phyloP scores from a whole-genome alignment of 176 grass and related monocot genomes.

The Oryza officinalis region DNA sequence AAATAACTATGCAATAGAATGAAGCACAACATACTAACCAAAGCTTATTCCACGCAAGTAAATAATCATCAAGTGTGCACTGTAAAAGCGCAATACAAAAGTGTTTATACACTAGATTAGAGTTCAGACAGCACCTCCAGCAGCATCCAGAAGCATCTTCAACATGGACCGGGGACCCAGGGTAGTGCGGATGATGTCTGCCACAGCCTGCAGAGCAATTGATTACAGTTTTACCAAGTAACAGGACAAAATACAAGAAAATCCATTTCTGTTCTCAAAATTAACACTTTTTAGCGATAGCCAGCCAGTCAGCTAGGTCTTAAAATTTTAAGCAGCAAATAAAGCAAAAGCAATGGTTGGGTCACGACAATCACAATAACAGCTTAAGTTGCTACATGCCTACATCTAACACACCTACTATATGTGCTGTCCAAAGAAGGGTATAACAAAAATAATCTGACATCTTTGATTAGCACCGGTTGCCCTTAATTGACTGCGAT shows the following conservation, averaged over 20 bases:
- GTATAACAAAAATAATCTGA: not conserved
- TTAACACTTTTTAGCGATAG: not conserved
- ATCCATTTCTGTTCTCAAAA: not conserved
- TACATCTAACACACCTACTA: not conserved
- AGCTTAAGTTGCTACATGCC: not conserved
- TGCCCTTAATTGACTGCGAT: not conserved
- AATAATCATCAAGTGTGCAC: not conserved
- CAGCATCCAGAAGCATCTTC: slow-evolving; percentile 98
- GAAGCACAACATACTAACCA: not conserved
- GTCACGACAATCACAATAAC: not conserved
- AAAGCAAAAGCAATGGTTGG: slow-evolving; percentile 5
- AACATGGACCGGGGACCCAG: slow-evolving; percentile 96
- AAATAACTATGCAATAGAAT: not conserved
- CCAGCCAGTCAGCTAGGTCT: too few relatives aligned
- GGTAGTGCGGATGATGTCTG: slow-evolving; percentile 95
- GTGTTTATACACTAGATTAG: not conserved
- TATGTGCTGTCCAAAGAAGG: not conserved
- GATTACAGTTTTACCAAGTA: not conserved
- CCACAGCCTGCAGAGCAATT: slow-evolving; percentile 68
- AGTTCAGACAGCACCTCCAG: slow-evolving; percentile 57
- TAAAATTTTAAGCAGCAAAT: not conserved
- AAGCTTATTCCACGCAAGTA: slow-evolving; percentile 1
- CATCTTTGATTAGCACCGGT: slow-evolving; percentile 8
- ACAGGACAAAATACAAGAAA: not conserved
- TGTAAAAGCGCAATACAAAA: not conserved